A percentile compares a stretch with the other conserved stretches of the same genome.
Conservation (phyloP, 768 basidiomycete species). For the Lactifluus subvellereus region DNA sequence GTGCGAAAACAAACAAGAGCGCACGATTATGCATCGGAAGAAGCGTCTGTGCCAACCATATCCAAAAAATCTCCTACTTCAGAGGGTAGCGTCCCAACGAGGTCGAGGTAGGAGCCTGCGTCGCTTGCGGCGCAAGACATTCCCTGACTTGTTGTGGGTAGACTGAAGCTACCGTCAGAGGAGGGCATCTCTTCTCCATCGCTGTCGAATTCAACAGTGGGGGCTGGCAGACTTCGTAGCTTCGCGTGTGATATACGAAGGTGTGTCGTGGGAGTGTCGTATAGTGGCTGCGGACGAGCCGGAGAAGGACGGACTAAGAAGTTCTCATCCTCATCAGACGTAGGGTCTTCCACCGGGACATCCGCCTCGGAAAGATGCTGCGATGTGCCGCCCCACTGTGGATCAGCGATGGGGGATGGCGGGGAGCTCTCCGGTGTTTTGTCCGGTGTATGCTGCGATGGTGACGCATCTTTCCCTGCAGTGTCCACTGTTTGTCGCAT, state of each 20-base stretch:
- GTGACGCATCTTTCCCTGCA: background rate
- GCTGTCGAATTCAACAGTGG: constrained; percentile 10
- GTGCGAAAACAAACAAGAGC: background rate
- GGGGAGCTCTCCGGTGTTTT: background rate
- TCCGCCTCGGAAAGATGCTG: background rate
- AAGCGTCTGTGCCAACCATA: constrained; percentile 7
- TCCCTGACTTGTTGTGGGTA: constrained; percentile 1
- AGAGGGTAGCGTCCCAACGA: constrained; percentile 16
- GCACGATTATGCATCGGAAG: background rate
- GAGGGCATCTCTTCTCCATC: constrained; percentile 16
- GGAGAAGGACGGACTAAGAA: background rate
- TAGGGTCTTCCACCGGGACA: constrained; percentile 1
- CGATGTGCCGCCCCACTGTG: background rate
- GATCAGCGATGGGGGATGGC: background rate
- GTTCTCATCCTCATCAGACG: constrained; percentile 1
- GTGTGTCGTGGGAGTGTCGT: background rate
- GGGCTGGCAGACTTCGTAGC: constrained; percentile 14
- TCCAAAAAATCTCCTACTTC: constrained; percentile 16
- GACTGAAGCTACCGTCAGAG: background rate
- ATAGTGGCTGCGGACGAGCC: background rate
- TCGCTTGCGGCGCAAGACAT: background rate
- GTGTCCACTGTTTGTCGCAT: background rate
- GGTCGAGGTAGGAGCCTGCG: constrained; percentile 8
- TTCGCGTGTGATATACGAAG: constrained; percentile 18
- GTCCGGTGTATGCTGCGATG: background rate